These are phyloP conservation scores for Fusarium beomiforme DNA, from an alignment of 2,329 filamentous ascomycete genomes.

Conservation along the genomic window DNA sequence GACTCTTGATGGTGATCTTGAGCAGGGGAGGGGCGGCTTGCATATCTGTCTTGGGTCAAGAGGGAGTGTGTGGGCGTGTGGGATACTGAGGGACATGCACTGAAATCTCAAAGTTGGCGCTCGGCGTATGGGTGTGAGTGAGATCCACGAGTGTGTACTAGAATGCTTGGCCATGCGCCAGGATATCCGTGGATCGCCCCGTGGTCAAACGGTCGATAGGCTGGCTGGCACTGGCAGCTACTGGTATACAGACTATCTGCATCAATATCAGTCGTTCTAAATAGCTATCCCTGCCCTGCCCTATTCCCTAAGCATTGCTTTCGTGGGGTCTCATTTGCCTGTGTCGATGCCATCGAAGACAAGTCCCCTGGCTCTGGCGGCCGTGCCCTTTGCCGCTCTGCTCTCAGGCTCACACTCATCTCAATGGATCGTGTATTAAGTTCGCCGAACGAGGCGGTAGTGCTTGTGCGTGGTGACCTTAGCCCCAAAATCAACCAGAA, in stretches of 20 bases:
- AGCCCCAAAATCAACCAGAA: slow-evolving; percentile 4
- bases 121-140: slow-evolving; percentile 29
- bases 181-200: slow-evolving; percentile 43
- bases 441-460: slow-evolving; percentile 31
- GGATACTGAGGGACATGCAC: slow-evolving; percentile 6
- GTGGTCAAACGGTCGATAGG: slow-evolving; percentile 45
- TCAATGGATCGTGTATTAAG: slow-evolving; percentile 15
- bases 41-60: slow-evolving; percentile 12
- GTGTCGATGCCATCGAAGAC: slow-evolving; percentile 34
- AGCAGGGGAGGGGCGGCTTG: slow-evolving; percentile 33
- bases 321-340: slow-evolving; percentile 33
- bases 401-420: not conserved
- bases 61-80: slow-evolving; percentile 16
- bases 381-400: slow-evolving; percentile 18
- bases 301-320: slow-evolving; percentile 23
- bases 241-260: not conserved
- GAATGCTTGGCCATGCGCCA: slow-evolving; percentile 39
- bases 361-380: slow-evolving; percentile 5
- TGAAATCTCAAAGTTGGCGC: not conserved
- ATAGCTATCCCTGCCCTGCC: slow-evolving; percentile 33
- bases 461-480: slow-evolving; percentile 23
- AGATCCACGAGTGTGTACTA: slow-evolving; percentile 40
- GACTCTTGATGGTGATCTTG: slow-evolving; percentile 38
- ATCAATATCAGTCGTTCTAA: slow-evolving; percentile 15
- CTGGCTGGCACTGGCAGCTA: slow-evolving; percentile 1